Evolutionary conservation across 2,329 filamentous ascomycete genomes (phyloP).

Genomic region (Epichloe gansuensis): DNA sequence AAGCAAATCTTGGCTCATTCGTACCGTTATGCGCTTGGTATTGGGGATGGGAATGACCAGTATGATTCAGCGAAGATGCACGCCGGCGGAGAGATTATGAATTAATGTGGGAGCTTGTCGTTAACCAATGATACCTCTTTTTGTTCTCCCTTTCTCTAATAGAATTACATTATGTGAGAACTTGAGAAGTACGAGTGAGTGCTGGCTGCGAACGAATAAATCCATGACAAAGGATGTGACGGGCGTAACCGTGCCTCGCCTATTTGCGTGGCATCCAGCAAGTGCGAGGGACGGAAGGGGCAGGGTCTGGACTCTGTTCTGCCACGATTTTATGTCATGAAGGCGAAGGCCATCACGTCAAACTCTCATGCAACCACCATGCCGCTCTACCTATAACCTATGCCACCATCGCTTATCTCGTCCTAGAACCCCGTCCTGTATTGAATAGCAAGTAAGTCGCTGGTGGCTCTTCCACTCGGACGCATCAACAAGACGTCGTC

Average conservation of each 20-base stretch:
- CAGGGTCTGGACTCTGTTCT: too few species aligned
- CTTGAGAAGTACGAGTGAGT: too few species aligned
- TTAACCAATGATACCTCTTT: not conserved
- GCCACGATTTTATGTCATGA: not conserved
- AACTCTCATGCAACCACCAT: not conserved
- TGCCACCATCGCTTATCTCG: not conserved
- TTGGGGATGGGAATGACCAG: not conserved
- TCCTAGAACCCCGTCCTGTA: not conserved
- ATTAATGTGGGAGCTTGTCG: not conserved
- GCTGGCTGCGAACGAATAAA: too few species aligned
- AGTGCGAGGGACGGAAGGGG: not conserved
- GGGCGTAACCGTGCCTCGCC: too few species aligned
- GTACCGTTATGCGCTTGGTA: not conserved
- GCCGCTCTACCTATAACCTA: not conserved
- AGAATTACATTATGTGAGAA: not conserved
- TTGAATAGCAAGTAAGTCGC: not conserved
- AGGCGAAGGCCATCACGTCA: too few species aligned
- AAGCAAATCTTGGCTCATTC: too few species aligned
- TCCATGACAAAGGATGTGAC: too few species aligned
- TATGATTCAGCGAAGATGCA: not conserved
- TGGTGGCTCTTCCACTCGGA: not conserved
- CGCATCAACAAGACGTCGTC: slow-evolving; percentile 14
- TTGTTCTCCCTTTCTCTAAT: not conserved
- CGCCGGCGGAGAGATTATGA: not conserved
- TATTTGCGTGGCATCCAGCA: too few species aligned